Conservation (phyloP, 2,329 filamentous ascomycete species). For the Verticillium albo-atrum region DNA sequence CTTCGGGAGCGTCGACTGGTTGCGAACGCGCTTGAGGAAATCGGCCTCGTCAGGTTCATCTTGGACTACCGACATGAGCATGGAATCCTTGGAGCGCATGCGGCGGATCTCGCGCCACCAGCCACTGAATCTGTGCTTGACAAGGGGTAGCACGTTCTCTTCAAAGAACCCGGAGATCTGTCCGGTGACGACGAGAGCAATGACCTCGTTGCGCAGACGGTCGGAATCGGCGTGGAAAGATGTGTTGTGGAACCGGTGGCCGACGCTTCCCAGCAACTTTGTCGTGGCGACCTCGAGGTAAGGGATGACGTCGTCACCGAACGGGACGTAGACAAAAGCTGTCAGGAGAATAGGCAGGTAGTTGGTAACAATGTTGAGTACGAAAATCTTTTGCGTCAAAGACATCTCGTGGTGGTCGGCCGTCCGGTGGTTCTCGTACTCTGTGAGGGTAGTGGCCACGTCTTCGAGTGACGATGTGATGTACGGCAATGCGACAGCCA, state of each 20-base stretch:
- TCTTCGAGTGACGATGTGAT: conserved; percentile 59
- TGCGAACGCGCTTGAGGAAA: conserved; percentile 60
- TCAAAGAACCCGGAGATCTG: conserved; percentile 69
- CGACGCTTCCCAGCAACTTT: conserved; percentile 39
- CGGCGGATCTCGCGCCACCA: conserved; percentile 37
- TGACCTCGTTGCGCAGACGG: conserved; percentile 66
- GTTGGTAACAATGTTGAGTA: conserved; percentile 76
- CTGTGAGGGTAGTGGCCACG: conserved; percentile 58
- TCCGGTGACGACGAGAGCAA: conserved; percentile 70
- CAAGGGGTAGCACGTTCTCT: conserved; percentile 65
- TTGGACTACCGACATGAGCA: conserved; percentile 38
- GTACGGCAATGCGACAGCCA: conserved; percentile 63
- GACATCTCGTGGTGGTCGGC: conserved; percentile 64
- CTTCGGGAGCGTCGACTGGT: conserved; percentile 60
- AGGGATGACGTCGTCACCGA: conserved; percentile 63
- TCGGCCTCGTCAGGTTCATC: conserved; percentile 60
- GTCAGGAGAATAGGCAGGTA: conserved; percentile 73
- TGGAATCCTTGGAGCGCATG: conserved; percentile 24
- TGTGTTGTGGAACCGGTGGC: conserved; percentile 43
- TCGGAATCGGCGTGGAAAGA: conserved; percentile 62
- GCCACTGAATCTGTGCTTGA: conserved; percentile 54
- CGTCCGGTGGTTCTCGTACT: conserved; percentile 74
- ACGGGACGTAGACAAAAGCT: conserved; percentile 75
- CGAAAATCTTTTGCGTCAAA: conserved; percentile 69
- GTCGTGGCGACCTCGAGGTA: conserved; percentile 58